A percentile compares a stretch with the other conserved stretches of the same genome.
Conservation (phyloP, 371 early-diverging fungal genomes). For the Mucor plumbeus region DNA sequence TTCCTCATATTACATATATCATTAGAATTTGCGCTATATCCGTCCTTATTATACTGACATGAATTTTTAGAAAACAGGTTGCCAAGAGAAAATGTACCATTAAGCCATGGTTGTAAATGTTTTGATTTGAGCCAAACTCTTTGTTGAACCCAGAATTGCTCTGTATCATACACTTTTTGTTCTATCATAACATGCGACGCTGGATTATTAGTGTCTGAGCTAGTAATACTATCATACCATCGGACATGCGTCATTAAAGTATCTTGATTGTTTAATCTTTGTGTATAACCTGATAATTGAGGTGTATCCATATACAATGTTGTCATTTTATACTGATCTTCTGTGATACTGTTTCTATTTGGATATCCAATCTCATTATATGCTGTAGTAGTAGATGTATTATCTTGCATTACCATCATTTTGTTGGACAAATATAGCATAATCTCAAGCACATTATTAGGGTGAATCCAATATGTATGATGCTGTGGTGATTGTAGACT, state of each 20-base stretch:
- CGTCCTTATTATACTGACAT: slow-evolving; percentile 16
- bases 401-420: slow-evolving; percentile 1
- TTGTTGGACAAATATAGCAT: slow-evolving; percentile 18
- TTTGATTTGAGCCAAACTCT: slow-evolving; percentile 27
- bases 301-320: slow-evolving; percentile 25
- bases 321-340: slow-evolving; percentile 6
- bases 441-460: slow-evolving; percentile 22
- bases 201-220: background rate
- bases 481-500: background rate
- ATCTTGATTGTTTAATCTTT: background rate
- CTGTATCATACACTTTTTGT: slow-evolving; percentile 14
- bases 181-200: slow-evolving; percentile 11
- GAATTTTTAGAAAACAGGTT: background rate
- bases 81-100: slow-evolving; percentile 14
- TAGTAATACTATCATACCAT: slow-evolving; percentile 2
- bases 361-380: slow-evolving; percentile 18
- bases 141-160: slow-evolving; percentile 10
- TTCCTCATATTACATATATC: slow-evolving; percentile 7
- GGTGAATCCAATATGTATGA: slow-evolving; percentile 26
- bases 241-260: slow-evolving; percentile 10
- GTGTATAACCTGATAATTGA: slow-evolving; percentile 17
- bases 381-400: background rate
- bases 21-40: background rate
- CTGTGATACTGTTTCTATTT: background rate
- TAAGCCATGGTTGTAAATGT: slow-evolving; percentile 12